A percentile compares a stretch with the other conserved stretches of the same genome.
phyloP scores from a whole-genome alignment of 371 early-diverging fungal genomes.

The Batkoa obscura region DNA sequence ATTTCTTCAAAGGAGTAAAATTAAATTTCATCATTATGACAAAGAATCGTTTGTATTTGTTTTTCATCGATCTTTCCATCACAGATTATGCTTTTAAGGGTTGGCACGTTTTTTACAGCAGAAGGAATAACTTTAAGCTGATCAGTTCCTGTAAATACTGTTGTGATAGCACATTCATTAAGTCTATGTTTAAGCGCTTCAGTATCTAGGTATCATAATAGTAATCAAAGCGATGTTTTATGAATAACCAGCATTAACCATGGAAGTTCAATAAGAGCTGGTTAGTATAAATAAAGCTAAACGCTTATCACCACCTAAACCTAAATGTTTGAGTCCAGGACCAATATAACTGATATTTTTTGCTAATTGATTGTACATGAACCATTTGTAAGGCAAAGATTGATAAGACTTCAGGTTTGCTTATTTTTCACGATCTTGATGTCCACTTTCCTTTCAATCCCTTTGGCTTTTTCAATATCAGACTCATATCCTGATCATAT shows the following conservation, averaged over 20 bases:
- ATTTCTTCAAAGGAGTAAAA: slow-evolving; percentile 35
- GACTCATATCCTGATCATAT: too few species aligned
- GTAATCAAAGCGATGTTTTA: slow-evolving; percentile 63
- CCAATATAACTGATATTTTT: slow-evolving; percentile 27
- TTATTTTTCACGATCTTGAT: slow-evolving; percentile 37
- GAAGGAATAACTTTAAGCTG: slow-evolving; percentile 47
- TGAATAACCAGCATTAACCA: slow-evolving; percentile 37
- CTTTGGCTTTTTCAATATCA: too few species aligned
- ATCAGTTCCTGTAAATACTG: slow-evolving; percentile 66
- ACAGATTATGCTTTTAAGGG: slow-evolving; percentile 51
- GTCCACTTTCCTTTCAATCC: slow-evolving; percentile 36
- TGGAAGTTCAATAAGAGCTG: not conserved
- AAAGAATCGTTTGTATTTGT: slow-evolving; percentile 17
- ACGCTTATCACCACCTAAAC: not conserved
- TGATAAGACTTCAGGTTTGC: slow-evolving; percentile 62
- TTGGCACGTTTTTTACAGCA: slow-evolving; percentile 32
- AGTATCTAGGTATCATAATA: slow-evolving; percentile 79
- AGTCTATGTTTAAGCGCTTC: slow-evolving; percentile 68
- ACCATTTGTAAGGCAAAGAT: slow-evolving; percentile 39
- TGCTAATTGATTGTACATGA: slow-evolving; percentile 36
- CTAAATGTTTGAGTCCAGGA: slow-evolving; percentile 25
- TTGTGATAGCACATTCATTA: slow-evolving; percentile 59
- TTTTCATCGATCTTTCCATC: slow-evolving; percentile 36
- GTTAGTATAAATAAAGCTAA: not conserved
- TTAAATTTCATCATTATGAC: slow-evolving; percentile 18